Evolutionary conservation across 1,284 basidiomycete genomes (phyloP), one percentile per base, ranked within the genome.

Genomic region (Leccinum pachyderme): DNA sequence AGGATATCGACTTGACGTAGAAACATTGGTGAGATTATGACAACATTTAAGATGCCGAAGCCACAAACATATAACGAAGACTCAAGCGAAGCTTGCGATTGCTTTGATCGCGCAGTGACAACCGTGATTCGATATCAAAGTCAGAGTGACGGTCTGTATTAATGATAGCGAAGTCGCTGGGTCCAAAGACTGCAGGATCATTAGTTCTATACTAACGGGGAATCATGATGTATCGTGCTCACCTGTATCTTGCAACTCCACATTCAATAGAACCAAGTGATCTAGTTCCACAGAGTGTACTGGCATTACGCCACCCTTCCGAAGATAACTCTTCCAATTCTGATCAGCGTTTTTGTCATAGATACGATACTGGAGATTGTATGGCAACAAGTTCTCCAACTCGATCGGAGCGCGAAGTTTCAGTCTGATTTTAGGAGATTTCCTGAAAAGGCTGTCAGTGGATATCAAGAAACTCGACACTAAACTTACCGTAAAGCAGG

Each of bases 121-220:
- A 72, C 15, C 77, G 78, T 50, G 81, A 82, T 66, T 98, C 95
- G 32, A 88, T 79, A 49, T 92, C 89, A 61, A 96, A 93, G 71
- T 97, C 95, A 22, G 95, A 92, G 54, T 91, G 86, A 45, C 88
- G 89, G 68, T 98, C 94, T 5, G 93, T 94, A 62, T 95, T 97
- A 74, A 99, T 96, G 71, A 99, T 98, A 2, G 94, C 89, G 65
- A 98, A 99, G 61, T 99, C 96, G 71, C 94, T 96, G n/a, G 94
- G 90, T 64, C 91, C 91, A 79, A 93, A 95, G n/a, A 85, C 92
- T 89, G 5, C 25, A 47, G 29, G 24, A 33, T 35, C 5, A 27
- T 63, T 37, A 62, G 53, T 49, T 32, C 15, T 13, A 32, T 39
- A 28, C n/a, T 28, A 27, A 7, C 8, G 33, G 6, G 15, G 35